Base-by-base conservation (phyloP, 108 stramenopile species). In the Skeletonema marinoi region DNA sequence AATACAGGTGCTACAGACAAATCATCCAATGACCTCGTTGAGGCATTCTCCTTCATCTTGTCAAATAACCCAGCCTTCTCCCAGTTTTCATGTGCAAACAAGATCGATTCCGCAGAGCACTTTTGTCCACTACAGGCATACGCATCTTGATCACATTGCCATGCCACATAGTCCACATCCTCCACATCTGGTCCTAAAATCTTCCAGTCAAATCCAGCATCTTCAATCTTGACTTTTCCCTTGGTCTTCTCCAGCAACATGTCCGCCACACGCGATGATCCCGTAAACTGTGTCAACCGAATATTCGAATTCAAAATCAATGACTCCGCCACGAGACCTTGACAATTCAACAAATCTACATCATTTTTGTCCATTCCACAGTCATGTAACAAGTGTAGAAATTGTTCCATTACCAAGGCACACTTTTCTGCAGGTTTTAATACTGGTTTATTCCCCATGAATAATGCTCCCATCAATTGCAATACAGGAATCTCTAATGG, bases 201-300 rank as follows among this genome's bases (percentile, higher is more conserved):
- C 87, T 98, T 99, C 98, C 98, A 99, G 83, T 99, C 98, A 81
- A 98, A 98, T 19, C 98, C 98, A 12, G 98, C 98, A 85, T 99
- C 98, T 80, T 98, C 98, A 42, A 97, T 78, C 88, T 96, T 93
- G 59, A 97, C 95, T 84, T 97, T 96, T 32, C 98, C 98, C 65
- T 85, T 72, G 8, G 97, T 96, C 32, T 86, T 92, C 81, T 87
- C 58, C 25, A 72, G 80, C 36, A 99, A 82, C 25, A 76, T 25
- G 68, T 98, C 97, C 19, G 89, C 97, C 4, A 98, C 97, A 31
- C 71, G 80, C 14, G 95, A 96, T 46, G 89, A 91, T 25, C 98
- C 98, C 33, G 99, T 99, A 75, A 99, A 99, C 76, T 98, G 99
- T 2, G 98, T 98, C 54, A 97, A 60, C 2, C 97, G 91, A 1